phyloP scores from a whole-genome alignment of 2,329 filamentous ascomycete genomes.

The Lecanicillium sp. region DNA sequence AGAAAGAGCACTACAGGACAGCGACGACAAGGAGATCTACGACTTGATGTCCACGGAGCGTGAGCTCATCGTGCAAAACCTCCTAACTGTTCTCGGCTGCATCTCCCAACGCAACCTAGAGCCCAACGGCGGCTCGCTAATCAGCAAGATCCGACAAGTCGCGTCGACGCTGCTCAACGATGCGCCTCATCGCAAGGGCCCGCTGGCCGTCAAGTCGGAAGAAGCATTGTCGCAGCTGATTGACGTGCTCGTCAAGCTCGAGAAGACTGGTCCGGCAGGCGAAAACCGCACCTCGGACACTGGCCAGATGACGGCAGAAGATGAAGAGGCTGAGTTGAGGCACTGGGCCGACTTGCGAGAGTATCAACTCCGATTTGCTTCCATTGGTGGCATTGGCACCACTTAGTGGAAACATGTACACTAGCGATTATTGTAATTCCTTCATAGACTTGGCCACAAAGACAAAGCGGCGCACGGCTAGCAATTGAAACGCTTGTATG shows the following conservation, averaged over 20 bases:
- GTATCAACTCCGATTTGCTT: slow-evolving; percentile 63
- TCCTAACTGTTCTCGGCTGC: slow-evolving; percentile 64
- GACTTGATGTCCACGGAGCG: slow-evolving; percentile 65
- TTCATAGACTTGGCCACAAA: too few relatives aligned
- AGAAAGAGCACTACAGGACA: slow-evolving; percentile 27
- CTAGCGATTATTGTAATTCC: too few relatives aligned
- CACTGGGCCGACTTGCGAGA: slow-evolving; percentile 74
- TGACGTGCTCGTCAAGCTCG: slow-evolving; percentile 65
- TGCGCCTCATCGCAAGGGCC: slow-evolving; percentile 41
- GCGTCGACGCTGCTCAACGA: slow-evolving; percentile 69
- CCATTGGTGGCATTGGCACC: not conserved
- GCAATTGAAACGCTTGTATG: too few relatives aligned
- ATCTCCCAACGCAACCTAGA: slow-evolving; percentile 84
- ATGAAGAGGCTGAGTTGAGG: slow-evolving; percentile 68
- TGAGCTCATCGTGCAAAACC: slow-evolving; percentile 71
- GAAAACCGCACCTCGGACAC: slow-evolving; percentile 21
- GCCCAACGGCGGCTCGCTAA: slow-evolving; percentile 54
- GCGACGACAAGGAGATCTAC: slow-evolving; percentile 41
- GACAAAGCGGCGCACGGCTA: too few relatives aligned
- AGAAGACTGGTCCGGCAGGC: slow-evolving; percentile 45
- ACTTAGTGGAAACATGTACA: too few relatives aligned
- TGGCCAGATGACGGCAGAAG: slow-evolving; percentile 39
- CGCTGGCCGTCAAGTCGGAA: slow-evolving; percentile 49
- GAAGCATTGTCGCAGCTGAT: slow-evolving; percentile 65
- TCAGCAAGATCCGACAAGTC: slow-evolving; percentile 77